Evolutionary conservation across 352 stramenopile genomes (phyloP), one percentile per base, ranked within the genome.

Genomic region (Phytophthora tubulina): DNA sequence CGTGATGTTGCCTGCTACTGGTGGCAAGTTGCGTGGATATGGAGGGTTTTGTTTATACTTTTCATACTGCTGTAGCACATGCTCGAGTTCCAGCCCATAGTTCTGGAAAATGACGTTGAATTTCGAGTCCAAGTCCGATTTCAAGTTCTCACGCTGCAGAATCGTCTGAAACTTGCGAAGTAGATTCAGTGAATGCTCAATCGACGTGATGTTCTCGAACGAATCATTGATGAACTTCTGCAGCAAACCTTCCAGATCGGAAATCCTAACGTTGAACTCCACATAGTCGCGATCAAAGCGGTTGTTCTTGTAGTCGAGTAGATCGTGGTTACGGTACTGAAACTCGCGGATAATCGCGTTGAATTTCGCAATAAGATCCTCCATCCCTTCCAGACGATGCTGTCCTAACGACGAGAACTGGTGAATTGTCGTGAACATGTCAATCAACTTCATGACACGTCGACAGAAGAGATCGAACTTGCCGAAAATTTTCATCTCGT

Each of bases 51-150:
- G 94, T 73, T 99, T 99, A 79, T 99, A 93, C 71, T 99, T 99
- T 53, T 99, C 97, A 70, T 99, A 99, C 51, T 99, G 93, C 75
- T 99, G 92, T 52, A 99, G 88, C 3, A 99, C 97, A 66, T 99
- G 95, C 79, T 99, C 97, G 2, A 99, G 89, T 70, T 99, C 97
- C 21, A 98, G 75, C 4, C 97, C 97, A 68, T 99, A 99, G 75
- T 99, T 99, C 76, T 99, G 96, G 72, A 98, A 99, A 62, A 99
- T 99, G 48, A 99, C 97, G 76, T 99, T 99, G 52, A 99, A 97
- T 78, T 99, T 99, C 27, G 95, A 99, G 76, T 99, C 97, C 21
- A 99, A 72, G 71, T 99, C 97, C 3, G 92, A 97, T 69, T 99
- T 99, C n/a, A 99, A 88, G 56, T 97, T 98, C 63, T 99, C 98